Evolutionary conservation across 805 yeast genomes (phyloP).

Genomic region (Hanseniaspora occidentalis): DNA sequence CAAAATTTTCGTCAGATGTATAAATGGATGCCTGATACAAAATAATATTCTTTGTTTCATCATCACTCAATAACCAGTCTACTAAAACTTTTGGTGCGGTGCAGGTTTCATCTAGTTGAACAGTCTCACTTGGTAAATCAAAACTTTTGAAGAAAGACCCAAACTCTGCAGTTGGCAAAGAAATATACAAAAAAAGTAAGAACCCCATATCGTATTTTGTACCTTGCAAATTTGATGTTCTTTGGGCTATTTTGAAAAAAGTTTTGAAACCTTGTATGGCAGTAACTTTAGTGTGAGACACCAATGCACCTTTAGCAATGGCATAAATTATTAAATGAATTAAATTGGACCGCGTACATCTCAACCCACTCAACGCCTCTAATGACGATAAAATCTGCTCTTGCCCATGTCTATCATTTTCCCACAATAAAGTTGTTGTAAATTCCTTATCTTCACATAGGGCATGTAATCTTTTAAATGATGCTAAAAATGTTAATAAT

Average conservation of each 20-base stretch:
- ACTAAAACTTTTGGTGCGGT: slow-evolving; percentile 28
- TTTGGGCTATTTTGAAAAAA: slow-evolving; percentile 22
- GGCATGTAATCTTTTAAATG: slow-evolving; percentile 23
- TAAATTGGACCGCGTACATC: slow-evolving; percentile 33
- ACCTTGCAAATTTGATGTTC: slow-evolving; percentile 22
- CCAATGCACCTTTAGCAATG: slow-evolving; percentile 43
- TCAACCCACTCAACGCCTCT: slow-evolving; percentile 31
- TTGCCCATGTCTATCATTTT: slow-evolving; percentile 23
- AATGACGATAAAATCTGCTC: slow-evolving; percentile 30
- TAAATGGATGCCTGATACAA: slow-evolving; percentile 25
- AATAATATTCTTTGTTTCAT: slow-evolving; percentile 21
- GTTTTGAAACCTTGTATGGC: slow-evolving; percentile 33
- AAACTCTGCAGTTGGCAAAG: slow-evolving; percentile 29
- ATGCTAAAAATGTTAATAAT: slow-evolving; percentile 25
- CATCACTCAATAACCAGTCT: slow-evolving; percentile 22
- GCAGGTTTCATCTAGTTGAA: slow-evolving; percentile 21
- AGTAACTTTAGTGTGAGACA: slow-evolving; percentile 41
- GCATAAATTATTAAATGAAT: slow-evolving; percentile 37
- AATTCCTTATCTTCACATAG: slow-evolving; percentile 15
- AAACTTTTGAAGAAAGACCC: slow-evolving; percentile 21
- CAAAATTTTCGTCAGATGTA: slow-evolving; percentile 23
- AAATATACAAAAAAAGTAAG: slow-evolving; percentile 25
- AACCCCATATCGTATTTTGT: slow-evolving; percentile 12
- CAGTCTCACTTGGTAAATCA: slow-evolving; percentile 24
- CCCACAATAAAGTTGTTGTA: slow-evolving; percentile 20